Percentiles rank a stretch among this genome's conserved stretches.
Evolutionary conservation across 257 asterid genomes (phyloP).

Genomic region (Solanum chiquidenum): DNA sequence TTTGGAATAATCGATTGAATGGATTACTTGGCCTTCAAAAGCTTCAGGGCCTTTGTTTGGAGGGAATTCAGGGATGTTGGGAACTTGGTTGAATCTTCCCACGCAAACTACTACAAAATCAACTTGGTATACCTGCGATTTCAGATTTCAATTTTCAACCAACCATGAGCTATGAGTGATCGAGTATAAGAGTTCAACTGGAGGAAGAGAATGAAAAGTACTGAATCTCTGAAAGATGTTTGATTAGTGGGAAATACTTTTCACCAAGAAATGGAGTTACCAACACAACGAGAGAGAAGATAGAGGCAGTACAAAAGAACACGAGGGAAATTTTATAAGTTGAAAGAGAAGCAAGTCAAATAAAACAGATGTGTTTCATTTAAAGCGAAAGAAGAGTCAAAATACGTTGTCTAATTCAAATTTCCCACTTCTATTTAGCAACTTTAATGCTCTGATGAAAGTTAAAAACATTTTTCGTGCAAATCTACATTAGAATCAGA

Average conservation of each 20-base stretch:
- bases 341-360: background rate
- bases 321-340: background rate
- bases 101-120: constrained; percentile 26
- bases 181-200: background rate
- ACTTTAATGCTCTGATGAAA: background rate
- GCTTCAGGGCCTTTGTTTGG: constrained; percentile 24
- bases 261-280: background rate
- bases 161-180: background rate
- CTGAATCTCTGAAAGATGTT: background rate
- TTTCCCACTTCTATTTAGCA: background rate
- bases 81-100: constrained; percentile 29
- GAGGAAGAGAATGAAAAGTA: background rate
- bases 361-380: background rate
- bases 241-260: background rate
- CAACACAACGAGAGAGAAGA: background rate
- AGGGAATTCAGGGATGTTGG: constrained; percentile 23
- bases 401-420: no score
- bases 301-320: background rate
- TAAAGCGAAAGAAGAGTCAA: background rate
- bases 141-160: background rate
- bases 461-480: background rate
- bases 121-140: background rate
- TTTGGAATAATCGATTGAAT: constrained; percentile 6
- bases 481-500: no score
- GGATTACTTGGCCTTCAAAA: constrained; percentile 21